A percentile compares a stretch with the other conserved stretches of the same genome.
Conservation (phyloP, 768 basidiomycete genomes). For the Candolleomyces eurysporus region DNA sequence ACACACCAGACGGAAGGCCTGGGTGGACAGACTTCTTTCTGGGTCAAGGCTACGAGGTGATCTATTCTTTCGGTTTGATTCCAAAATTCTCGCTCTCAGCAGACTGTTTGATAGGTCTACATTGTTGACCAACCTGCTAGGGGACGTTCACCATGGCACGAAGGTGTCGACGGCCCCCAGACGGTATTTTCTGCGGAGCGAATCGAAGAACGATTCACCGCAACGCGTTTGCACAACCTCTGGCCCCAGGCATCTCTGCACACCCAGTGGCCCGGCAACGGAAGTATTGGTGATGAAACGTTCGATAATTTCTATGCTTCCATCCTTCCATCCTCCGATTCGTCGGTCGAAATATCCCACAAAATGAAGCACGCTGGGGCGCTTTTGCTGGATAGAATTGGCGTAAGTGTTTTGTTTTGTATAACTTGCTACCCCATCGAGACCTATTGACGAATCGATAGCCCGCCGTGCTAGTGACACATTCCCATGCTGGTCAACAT, state of each 20-base stretch:
- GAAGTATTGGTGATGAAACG: conserved; percentile 40
- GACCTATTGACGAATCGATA: conserved; percentile 14
- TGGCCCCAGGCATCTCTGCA: conserved; percentile 48
- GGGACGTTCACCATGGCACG: conserved; percentile 44
- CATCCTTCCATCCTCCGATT: conserved; percentile 36
- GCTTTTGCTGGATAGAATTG: conserved; percentile 44
- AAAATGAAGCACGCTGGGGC: conserved; percentile 42
- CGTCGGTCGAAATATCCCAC: conserved; percentile 31
- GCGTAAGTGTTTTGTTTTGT: conserved; percentile 29
- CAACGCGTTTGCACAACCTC: conserved; percentile 33
- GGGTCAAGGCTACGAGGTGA: conserved; percentile 48
- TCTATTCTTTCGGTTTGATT: neutral
- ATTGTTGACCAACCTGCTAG: conserved; percentile 46
- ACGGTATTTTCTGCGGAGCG: conserved; percentile 24
- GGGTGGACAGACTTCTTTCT: conserved; percentile 62
- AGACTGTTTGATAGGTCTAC: conserved; percentile 30
- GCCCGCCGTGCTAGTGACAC: conserved; percentile 48
- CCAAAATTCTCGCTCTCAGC: neutral
- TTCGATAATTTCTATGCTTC: conserved; percentile 48
- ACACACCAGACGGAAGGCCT: conserved; percentile 50
- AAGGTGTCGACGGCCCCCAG: conserved; percentile 34
- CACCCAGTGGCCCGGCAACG: conserved; percentile 54
- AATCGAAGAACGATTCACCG: conserved; percentile 44
- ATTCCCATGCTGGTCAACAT: conserved; percentile 48
- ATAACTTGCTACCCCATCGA: neutral